Conservation (phyloP, 441 rosid genomes). For the Lepidium campestre region DNA sequence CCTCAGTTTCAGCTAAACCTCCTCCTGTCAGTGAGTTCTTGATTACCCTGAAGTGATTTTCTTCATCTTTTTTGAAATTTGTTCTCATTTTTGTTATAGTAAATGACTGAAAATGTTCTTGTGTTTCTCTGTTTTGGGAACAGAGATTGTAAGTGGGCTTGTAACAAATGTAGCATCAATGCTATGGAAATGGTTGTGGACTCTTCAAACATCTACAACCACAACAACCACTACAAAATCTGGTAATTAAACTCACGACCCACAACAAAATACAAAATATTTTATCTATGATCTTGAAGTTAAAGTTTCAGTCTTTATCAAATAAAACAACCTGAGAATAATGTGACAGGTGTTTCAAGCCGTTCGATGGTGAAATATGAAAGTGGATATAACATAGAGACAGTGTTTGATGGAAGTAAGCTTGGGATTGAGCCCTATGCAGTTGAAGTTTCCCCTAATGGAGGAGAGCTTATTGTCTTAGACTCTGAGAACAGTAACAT, state of each 20-base stretch:
- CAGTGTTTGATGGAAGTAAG: constrained; percentile 72
- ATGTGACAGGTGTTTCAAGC: constrained; percentile 44
- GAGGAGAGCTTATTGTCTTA: constrained; percentile 58
- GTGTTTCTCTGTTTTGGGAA: constrained; percentile 1
- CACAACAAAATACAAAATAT: background rate
- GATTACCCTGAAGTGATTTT: background rate
- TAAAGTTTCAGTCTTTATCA: background rate
- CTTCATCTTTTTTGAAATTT: background rate
- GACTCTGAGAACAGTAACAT: constrained; percentile 61
- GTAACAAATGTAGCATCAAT: constrained; percentile 59
- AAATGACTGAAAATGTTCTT: background rate
- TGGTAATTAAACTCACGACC: constrained; percentile 24
- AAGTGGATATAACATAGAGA: constrained; percentile 67
- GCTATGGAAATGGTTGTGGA: constrained; percentile 65
- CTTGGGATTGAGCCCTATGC: constrained; percentile 61
- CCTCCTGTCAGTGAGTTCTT: constrained; percentile 72
- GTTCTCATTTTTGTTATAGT: background rate
- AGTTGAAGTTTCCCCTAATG: constrained; percentile 39
- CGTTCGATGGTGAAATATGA: constrained; percentile 71
- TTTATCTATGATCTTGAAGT: background rate
- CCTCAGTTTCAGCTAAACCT: constrained; percentile 69
- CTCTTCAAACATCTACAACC: constrained; percentile 42
- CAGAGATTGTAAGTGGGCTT: constrained; percentile 54
- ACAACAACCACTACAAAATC: constrained; percentile 33
- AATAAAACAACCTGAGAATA: background rate